Evolutionary conservation across 192 early-diverging fungal genomes (phyloP).

Genomic region (Martensiomyces pterosporus): DNA sequence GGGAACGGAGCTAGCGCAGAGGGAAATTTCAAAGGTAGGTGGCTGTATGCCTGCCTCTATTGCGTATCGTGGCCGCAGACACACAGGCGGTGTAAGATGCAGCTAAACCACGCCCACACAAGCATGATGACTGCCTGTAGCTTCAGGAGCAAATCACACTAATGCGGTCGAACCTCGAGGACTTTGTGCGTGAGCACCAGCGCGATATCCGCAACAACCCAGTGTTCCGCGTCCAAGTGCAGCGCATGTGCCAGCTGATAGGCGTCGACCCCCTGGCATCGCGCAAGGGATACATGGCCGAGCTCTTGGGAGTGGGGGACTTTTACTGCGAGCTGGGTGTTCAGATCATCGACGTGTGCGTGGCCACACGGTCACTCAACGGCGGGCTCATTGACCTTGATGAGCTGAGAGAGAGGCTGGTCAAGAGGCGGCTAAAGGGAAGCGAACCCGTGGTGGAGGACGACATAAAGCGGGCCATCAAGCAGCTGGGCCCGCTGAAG

Average conservation of each 20-base stretch:
- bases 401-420: slow-evolving; percentile 71
- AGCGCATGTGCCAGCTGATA: slow-evolving; percentile 88
- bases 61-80: too few relatives aligned
- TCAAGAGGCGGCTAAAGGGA: slow-evolving; percentile 55
- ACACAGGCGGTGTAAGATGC: too few relatives aligned
- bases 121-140: slow-evolving; percentile 30
- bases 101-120: too few relatives aligned
- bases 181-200: slow-evolving; percentile 80
- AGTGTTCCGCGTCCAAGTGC: slow-evolving; percentile 82
- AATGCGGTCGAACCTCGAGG: slow-evolving; percentile 81
- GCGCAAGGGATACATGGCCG: slow-evolving; percentile 95
- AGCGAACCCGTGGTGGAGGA: slow-evolving; percentile 57
- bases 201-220: slow-evolving; percentile 87
- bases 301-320: slow-evolving; percentile 90
- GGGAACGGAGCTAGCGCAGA: slow-evolving; percentile 40
- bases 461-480: slow-evolving; percentile 83
- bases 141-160: slow-evolving; percentile 62
- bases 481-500: slow-evolving; percentile 79
- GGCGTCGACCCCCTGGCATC: slow-evolving; percentile 96
- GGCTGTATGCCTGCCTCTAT: too few relatives aligned
- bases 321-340: slow-evolving; percentile 96
- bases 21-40: slow-evolving; percentile 53
- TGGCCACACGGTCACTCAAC: slow-evolving; percentile 76
- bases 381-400: slow-evolving; percentile 87
- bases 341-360: slow-evolving; percentile 89